Evolutionary conservation across 768 basidiomycete species (phyloP).

Genomic region (Trametes elegans): DNA sequence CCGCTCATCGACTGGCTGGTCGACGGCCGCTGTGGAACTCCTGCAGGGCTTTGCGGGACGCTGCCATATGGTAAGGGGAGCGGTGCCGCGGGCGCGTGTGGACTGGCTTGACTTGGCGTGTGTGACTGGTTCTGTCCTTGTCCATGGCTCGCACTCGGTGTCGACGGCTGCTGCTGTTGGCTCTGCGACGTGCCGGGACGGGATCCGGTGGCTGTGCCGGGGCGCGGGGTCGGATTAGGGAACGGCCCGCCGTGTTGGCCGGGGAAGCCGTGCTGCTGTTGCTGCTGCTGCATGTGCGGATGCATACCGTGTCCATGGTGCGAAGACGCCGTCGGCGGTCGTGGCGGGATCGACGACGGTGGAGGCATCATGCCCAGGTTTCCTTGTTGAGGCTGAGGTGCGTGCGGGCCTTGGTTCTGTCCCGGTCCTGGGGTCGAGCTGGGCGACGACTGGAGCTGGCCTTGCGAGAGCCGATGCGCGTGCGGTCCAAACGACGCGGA

Average conservation of each 20-base stretch:
- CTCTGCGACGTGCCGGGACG: slow-evolving; percentile 12
- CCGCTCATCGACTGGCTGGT: slow-evolving; percentile 29
- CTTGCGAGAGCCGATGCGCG: slow-evolving; percentile 19
- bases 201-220: slow-evolving; percentile 17
- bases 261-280: slow-evolving; percentile 8
- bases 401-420: slow-evolving; percentile 16
- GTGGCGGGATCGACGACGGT: slow-evolving; percentile 27
- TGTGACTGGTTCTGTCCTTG: slow-evolving; percentile 1
- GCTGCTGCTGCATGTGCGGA: slow-evolving; percentile 19
- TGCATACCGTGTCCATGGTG: slow-evolving; percentile 19
- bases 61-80: slow-evolving; percentile 23
- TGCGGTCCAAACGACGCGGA: slow-evolving; percentile 19
- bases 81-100: slow-evolving; percentile 13
- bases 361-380: slow-evolving; percentile 23
- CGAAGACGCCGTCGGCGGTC: slow-evolving; percentile 24
- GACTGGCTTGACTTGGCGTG: slow-evolving; percentile 2
- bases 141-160: background rate
- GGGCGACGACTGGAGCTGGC: slow-evolving; percentile 21
- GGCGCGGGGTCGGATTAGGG: slow-evolving; percentile 18
- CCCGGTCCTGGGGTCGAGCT: slow-evolving; percentile 8
- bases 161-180: slow-evolving; percentile 19
- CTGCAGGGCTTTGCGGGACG: slow-evolving; percentile 14
- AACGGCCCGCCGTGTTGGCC: slow-evolving; percentile 7
- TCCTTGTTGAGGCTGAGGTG: slow-evolving; percentile 7
- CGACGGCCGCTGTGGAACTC: slow-evolving; percentile 26